A percentile compares a stretch with the other conserved stretches of the same genome.
Evolutionary conservation across 768 basidiomycete species (phyloP).

Genomic region (Tylopilus balloui): DNA sequence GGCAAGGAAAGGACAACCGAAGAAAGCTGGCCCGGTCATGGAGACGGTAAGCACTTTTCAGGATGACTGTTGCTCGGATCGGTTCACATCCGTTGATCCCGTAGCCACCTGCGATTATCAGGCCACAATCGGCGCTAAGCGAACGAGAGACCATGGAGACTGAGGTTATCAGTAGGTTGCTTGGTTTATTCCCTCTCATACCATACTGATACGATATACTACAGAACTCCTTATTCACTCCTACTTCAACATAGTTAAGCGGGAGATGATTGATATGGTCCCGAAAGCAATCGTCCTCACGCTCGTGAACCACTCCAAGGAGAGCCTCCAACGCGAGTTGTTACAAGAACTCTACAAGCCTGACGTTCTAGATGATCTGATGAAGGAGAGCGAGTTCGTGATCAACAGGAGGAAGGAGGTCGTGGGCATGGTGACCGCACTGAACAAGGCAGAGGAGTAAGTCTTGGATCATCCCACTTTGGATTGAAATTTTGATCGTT

Average conservation of each 20-base stretch:
- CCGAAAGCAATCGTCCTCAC: slow-evolving; percentile 93
- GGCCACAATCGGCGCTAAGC: slow-evolving; percentile 84
- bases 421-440: slow-evolving; percentile 84
- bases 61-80: slow-evolving; percentile 12
- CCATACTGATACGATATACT: background rate
- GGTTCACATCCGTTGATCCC: background rate
- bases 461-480: slow-evolving; percentile 34
- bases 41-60: slow-evolving; percentile 44
- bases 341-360: slow-evolving; percentile 96
- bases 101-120: slow-evolving; percentile 81
- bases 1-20: slow-evolving; percentile 54
- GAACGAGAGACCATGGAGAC: slow-evolving; percentile 98
- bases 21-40: slow-evolving; percentile 57
- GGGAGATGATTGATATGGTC: slow-evolving; percentile 99
- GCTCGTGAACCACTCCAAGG: slow-evolving; percentile 89
- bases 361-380: slow-evolving; percentile 88
- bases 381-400: slow-evolving; percentile 92
- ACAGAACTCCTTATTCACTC: slow-evolving; percentile 92
- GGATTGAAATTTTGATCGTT: slow-evolving; percentile 10
- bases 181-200: background rate
- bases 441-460: slow-evolving; percentile 98
- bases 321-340: slow-evolving; percentile 89
- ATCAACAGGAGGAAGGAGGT: slow-evolving; percentile 92
- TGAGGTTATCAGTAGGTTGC: slow-evolving; percentile 93
- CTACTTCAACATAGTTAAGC: slow-evolving; percentile 97